These are phyloP conservation scores for Wickerhamomyces mucosus DNA, from an alignment of 805 yeast species.

Conservation along the genomic window DNA sequence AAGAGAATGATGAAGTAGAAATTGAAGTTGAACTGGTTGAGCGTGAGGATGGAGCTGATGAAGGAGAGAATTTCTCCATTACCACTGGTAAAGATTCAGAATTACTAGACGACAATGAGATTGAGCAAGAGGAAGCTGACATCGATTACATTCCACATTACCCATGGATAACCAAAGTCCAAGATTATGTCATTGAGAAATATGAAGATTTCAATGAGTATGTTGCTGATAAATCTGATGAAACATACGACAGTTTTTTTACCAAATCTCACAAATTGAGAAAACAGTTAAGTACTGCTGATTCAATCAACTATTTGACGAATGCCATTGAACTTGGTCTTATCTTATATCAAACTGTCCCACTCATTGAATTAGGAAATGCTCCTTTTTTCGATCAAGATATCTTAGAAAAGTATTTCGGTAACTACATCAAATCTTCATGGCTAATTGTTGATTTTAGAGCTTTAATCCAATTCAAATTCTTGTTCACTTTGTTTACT, in stretches of 20 bases:
- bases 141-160: conserved; percentile 7
- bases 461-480: conserved; percentile 13
- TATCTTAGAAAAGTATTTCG: conserved; percentile 12
- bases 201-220: conserved; percentile 15
- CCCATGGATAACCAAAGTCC: conserved; percentile 7
- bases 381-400: conserved; percentile 15
- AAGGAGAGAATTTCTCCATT: conserved; percentile 3
- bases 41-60: conserved; percentile 9
- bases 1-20: conserved; percentile 9
- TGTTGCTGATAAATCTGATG: conserved; percentile 11
- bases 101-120: conserved; percentile 14
- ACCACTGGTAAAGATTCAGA: conserved; percentile 4
- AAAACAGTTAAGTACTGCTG: conserved; percentile 19
- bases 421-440: conserved; percentile 5
- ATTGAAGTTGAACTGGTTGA: conserved; percentile 4
- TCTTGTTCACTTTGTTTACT: conserved; percentile 11
- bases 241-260: conserved; percentile 2
- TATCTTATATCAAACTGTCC: conserved; percentile 11
- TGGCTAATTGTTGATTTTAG: conserved; percentile 14
- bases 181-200: conserved; percentile 16
- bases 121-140: conserved; percentile 16
- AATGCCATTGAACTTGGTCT: conserved; percentile 12
- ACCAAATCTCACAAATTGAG: conserved; percentile 11
- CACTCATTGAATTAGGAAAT: conserved; percentile 11
- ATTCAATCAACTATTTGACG: conserved; percentile 16